Base-by-base conservation (phyloP, 2,329 filamentous ascomycete genomes). In the Leptographium lundbergii region DNA sequence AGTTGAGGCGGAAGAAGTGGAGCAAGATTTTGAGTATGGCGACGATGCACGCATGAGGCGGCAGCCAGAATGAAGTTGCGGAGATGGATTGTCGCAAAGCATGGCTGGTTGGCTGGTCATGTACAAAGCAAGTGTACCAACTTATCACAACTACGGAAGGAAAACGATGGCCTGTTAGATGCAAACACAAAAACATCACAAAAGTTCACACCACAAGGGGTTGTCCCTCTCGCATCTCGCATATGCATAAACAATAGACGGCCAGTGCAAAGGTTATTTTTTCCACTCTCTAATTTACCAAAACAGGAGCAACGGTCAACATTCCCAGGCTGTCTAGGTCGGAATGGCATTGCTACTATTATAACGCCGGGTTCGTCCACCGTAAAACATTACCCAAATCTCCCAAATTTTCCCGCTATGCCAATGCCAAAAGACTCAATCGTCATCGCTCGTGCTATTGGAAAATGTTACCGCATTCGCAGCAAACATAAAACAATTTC, bases 21-120 rank as follows among this genome's bases (percentile, higher is more conserved):
- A 95, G 91, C 68, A 99, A 97, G 82, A 97, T 99, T 68, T 74
- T 99, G 70, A 95, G 89, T 66, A 82, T 99, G 80, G 94, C 94
- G 58, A 92, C 94, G 25, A 79, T 81, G 74, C 78, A 83, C 67
- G 80, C 76, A 45, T 82, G 74, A 66, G 58, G 34, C 39, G 22
- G 45, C 45, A 24, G 7, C 45, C n/a, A 24, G 45, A 10, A 22
- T 24, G n/a, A 11, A 9, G 22, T 10, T 6, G 45, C 19, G 19
- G 22, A 48, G 45, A 22, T 6, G 22, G 13, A 10, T 7, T 25
- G 3, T 17, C 25, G 7, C 27, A 10, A n/a, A 54, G 4, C 27
- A 34, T 11, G n/a, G n/a, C n/a, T n/a, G n/a, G 4, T 34, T 19
- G 47, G 47, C 27, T 50, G 47, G 24, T 10, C 11, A 29, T 45